Evolutionary conservation across 1,284 basidiomycete species (phyloP).

Genomic region (Malassezia pachydermatis): DNA sequence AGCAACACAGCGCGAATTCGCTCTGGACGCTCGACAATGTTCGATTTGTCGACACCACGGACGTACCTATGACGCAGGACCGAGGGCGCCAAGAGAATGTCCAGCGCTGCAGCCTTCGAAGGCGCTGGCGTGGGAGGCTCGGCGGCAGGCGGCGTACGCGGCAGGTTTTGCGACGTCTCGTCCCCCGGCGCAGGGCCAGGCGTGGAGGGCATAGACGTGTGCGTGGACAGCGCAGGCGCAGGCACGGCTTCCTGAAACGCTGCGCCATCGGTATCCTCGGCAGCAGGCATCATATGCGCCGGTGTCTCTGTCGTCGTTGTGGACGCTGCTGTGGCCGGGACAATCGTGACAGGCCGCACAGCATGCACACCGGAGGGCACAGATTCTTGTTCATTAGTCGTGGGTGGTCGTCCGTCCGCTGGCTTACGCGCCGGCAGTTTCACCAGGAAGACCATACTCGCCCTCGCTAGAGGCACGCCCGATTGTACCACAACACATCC

Average conservation of each 20-base stretch:
- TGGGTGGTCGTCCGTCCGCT: too few relatives aligned
- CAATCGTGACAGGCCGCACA: too few relatives aligned
- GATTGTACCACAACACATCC: too few relatives aligned
- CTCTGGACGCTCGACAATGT: conserved; percentile 45
- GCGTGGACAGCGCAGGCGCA: neutral
- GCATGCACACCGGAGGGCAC: too few relatives aligned
- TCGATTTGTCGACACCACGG: conserved; percentile 36
- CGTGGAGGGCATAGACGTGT: neutral
- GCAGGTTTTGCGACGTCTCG: neutral
- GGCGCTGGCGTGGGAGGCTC: neutral
- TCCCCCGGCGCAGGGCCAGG: neutral
- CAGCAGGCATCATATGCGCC: neutral
- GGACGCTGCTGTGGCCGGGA: too few relatives aligned
- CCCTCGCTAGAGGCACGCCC: too few relatives aligned
- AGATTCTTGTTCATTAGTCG: too few relatives aligned
- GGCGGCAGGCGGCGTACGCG: neutral
- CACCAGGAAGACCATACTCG: conserved; percentile 40
- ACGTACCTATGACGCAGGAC: conserved; percentile 42
- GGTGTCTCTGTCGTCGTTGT: too few relatives aligned
- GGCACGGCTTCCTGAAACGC: neutral
- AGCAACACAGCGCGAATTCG: conserved; percentile 39
- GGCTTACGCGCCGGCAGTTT: conserved; percentile 28
- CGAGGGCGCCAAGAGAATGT: conserved; percentile 36
- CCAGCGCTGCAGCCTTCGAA: conserved; percentile 19
- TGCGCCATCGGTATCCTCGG: too few relatives aligned